Base-by-base conservation (phyloP, 768 basidiomycete genomes). In the Pleurotus sapidus region DNA sequence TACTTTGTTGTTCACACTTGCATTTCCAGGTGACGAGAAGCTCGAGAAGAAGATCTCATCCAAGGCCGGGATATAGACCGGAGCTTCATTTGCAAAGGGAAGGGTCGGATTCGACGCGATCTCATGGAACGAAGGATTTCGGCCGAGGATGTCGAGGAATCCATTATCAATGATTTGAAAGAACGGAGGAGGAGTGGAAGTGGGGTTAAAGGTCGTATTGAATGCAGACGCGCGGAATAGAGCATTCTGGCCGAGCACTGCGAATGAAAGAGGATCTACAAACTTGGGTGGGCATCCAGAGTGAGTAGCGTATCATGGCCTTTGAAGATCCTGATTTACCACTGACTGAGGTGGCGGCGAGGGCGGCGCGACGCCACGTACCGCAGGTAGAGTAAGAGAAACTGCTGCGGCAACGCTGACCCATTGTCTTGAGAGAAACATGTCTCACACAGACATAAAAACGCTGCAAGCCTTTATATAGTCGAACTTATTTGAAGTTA, bases 41-140 rank as follows among this genome's bases (percentile, higher is more conserved):
- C 85, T 86, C 3, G 81, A 76, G 63, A 92, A 93, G 72, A 84
- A 86, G 1, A 93, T 74, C 60, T 87, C 83, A 63, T 91, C 81
- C 17, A 84, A 85, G 15, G 74, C 78, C 3, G 84, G 70, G 27
- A 82, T 71, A 68, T 84, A 90, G 1, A 91, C 74, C 0, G 88
- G 88, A 2, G 88, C 91, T 70, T 93, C 91, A 65, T 93, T 89
- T 12, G 89, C 89, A 59, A 90, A 84, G 2, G 85, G 85, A 66
- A 85, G 86, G 3, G 77, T 80, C 2, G 79, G 77, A 57, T 84
- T 82, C 8, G 80, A 77, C 0, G 84, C 83, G 45, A 93, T 80
- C 58, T 81, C 67, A 3, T 79, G 77, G 48, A 92, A 78, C 0
- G 79, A 78, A 5, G 89, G 83, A 24, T 72, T 70, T 3, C 68